phyloP scores from a whole-genome alignment of 345 rosid species.

The Excoecaria cochinchinensis region DNA sequence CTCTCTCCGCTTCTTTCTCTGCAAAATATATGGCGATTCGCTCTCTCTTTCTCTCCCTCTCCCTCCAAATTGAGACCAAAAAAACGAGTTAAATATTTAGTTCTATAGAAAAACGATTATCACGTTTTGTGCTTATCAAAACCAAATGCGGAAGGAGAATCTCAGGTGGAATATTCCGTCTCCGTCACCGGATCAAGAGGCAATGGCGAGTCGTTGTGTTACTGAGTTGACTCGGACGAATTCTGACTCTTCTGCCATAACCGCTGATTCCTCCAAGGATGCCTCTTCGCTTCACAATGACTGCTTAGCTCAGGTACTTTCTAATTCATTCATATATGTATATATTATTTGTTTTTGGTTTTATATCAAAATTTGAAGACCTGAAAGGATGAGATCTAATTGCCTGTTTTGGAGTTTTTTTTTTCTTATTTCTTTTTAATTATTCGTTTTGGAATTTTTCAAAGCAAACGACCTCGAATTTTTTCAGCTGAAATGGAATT shows the following conservation, averaged over 20 bases:
- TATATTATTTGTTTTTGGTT: not conserved
- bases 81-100: not conserved
- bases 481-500: too few species aligned
- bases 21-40: not conserved
- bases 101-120: not conserved
- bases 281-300: slow-evolving; percentile 12
- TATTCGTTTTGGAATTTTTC: too few species aligned
- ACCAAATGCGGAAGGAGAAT: slow-evolving; percentile 20
- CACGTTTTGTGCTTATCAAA: slow-evolving; percentile 10
- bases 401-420: not conserved
- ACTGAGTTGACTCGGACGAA: slow-evolving; percentile 33
- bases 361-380: not conserved
- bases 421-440: too few species aligned
- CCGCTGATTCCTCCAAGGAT: slow-evolving; percentile 28
- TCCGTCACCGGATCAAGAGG: slow-evolving; percentile 33
- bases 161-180: slow-evolving; percentile 25
- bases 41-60: too few species aligned
- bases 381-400: not conserved
- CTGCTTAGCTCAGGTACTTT: slow-evolving; percentile 34
- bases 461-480: too few species aligned
- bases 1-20: not conserved
- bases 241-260: slow-evolving; percentile 44
- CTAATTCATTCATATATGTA: not conserved
- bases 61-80: not conserved
- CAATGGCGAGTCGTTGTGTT: slow-evolving; percentile 18